These are phyloP conservation scores for Lactarius tabidus DNA, from an alignment of 768 basidiomycete species.

Conservation along the genomic window DNA sequence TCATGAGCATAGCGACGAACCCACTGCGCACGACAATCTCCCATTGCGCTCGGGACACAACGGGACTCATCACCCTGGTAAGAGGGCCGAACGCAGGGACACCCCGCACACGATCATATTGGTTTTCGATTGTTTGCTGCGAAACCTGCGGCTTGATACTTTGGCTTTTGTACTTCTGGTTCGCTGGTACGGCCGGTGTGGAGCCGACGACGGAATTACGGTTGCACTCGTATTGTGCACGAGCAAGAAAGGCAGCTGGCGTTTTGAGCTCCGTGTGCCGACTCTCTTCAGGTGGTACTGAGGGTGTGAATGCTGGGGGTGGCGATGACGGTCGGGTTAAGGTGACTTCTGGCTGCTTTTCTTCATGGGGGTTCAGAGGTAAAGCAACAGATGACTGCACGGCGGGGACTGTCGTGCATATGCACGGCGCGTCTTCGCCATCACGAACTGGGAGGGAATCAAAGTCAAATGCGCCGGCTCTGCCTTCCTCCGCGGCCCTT, in stretches of 20 bases:
- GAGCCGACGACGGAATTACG: constrained; percentile 4
- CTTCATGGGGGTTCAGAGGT: constrained; percentile 17
- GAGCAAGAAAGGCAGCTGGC: constrained; percentile 14
- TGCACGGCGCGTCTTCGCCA: constrained; percentile 24
- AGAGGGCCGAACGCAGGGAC: constrained; percentile 75
- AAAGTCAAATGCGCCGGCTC: constrained; percentile 34
- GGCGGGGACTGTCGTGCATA: constrained; percentile 20
- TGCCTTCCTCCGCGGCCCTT: constrained; percentile 18
- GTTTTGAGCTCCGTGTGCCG: constrained; percentile 9
- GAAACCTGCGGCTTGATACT: neutral
- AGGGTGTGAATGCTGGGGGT: neutral
- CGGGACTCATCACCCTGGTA: constrained; percentile 63
- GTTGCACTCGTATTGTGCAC: constrained; percentile 22
- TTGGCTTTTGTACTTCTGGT: constrained; percentile 18
- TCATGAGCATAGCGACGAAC: constrained; percentile 42
- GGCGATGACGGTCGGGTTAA: neutral
- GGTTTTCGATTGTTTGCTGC: constrained; percentile 27
- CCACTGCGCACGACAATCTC: constrained; percentile 70
- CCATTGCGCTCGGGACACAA: constrained; percentile 79
- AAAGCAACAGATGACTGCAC: constrained; percentile 25
- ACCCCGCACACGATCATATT: constrained; percentile 44
- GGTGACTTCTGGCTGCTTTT: neutral
- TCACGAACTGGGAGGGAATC: constrained; percentile 33
- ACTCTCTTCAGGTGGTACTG: neutral
- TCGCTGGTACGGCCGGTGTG: constrained; percentile 10